Percentiles rank a stretch among this genome's conserved stretches.
Conservation (phyloP, 768 basidiomycete genomes). For the Lepiota venenata region DNA sequence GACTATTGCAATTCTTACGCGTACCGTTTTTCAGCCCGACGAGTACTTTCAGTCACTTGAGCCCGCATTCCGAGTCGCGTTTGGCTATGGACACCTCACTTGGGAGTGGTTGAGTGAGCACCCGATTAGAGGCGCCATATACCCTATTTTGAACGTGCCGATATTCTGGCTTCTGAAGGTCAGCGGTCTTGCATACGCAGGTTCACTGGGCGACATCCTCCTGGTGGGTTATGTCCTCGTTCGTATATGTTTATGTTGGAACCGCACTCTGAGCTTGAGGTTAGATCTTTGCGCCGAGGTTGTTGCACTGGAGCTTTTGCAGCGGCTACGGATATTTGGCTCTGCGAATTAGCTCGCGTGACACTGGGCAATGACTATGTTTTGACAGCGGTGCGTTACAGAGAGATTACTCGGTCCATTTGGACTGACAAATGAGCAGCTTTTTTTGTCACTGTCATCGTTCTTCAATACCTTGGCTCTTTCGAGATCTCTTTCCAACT, state of each 20-base stretch:
- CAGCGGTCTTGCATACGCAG: slow-evolving; percentile 44
- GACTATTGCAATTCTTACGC: slow-evolving; percentile 62
- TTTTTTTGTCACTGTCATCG: slow-evolving; percentile 77
- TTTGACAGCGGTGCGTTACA: slow-evolving; percentile 57
- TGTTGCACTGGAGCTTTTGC: slow-evolving; percentile 77
- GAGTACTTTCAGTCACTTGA: slow-evolving; percentile 96
- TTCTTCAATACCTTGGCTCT: slow-evolving; percentile 85
- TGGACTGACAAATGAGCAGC: slow-evolving; percentile 34
- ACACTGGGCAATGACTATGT: slow-evolving; percentile 58
- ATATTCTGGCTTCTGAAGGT: slow-evolving; percentile 68
- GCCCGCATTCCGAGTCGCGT: slow-evolving; percentile 84
- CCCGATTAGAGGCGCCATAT: slow-evolving; percentile 79
- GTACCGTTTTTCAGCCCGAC: slow-evolving; percentile 94
- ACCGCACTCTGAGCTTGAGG: slow-evolving; percentile 2
- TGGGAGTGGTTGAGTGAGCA: slow-evolving; percentile 87
- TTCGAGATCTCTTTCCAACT: slow-evolving; percentile 89
- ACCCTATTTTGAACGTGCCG: slow-evolving; percentile 79
- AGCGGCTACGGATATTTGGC: slow-evolving; percentile 75
- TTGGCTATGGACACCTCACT: slow-evolving; percentile 88
- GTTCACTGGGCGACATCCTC: slow-evolving; percentile 36
- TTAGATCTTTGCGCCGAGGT: slow-evolving; percentile 71
- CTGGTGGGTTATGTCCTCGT: slow-evolving; percentile 53
- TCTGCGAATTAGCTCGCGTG: slow-evolving; percentile 56
- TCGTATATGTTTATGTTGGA: not conserved
- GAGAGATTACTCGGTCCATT: not conserved